These are phyloP conservation scores for Fagus crenata DNA, from an alignment of 306 rosid species.

Conservation along the genomic window DNA sequence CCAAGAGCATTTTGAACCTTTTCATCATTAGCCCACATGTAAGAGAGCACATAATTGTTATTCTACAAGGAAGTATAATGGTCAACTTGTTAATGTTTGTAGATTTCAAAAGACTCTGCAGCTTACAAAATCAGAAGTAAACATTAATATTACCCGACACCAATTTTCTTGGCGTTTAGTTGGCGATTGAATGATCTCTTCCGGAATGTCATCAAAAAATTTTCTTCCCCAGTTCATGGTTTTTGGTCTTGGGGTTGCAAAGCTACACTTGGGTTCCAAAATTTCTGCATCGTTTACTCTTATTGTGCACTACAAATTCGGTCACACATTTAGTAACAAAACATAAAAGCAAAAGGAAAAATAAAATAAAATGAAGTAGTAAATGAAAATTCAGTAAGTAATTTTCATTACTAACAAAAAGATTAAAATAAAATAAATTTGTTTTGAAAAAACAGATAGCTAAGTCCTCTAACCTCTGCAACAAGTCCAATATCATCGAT, in stretches of 20 bases:
- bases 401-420: neutral
- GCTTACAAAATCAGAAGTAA: neutral
- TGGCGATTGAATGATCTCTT: slow-evolving; percentile 22
- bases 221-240: slow-evolving; percentile 2
- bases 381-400: neutral
- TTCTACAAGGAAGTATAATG: slow-evolving; percentile 8
- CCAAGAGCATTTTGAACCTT: slow-evolving; percentile 18
- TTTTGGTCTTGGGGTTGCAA: slow-evolving; percentile 19
- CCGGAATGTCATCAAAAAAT: slow-evolving; percentile 28
- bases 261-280: slow-evolving; percentile 29
- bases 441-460: neutral
- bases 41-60: slow-evolving; percentile 23
- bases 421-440: neutral
- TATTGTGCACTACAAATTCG: slow-evolving; percentile 19
- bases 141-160: slow-evolving; percentile 21
- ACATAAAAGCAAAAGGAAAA: neutral
- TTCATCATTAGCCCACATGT: slow-evolving; percentile 24
- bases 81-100: neutral
- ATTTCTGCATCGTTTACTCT: slow-evolving; percentile 21
- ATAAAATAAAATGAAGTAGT: neutral
- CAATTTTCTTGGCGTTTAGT: slow-evolving; percentile 5
- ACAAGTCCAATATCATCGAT: slow-evolving; percentile 23
- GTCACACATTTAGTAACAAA: neutral
- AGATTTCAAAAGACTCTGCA: neutral
- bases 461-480: slow-evolving; percentile 17